Base-by-base conservation (phyloP, 2,329 filamentous ascomycete genomes). In the Hypoxylon sp. region DNA sequence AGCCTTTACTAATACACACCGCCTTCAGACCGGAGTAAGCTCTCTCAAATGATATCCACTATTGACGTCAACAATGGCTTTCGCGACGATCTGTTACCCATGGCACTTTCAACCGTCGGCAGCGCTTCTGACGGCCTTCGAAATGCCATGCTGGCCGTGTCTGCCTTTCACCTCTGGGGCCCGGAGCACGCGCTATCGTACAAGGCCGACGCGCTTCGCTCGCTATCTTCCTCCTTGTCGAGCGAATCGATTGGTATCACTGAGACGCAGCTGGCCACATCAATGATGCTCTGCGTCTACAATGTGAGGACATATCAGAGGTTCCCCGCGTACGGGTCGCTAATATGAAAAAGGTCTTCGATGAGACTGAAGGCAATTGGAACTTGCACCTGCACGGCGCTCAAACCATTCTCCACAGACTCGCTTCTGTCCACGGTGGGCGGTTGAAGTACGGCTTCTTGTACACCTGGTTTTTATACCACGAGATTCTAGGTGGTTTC, bases 221-320 rank as follows among this genome's bases (percentile, higher is more conserved):
- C 76, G 8, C 68, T 84, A 16, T 79, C 74, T 18, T 76, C 76
- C 7, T 80, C 80, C 3, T 70, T 84, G 28, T 69, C 71, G 12
- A 69, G 65, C 20, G 74, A 75, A 45, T 72, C 72, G 3, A 64
- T 69, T 11, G 70, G 64, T n/a, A 74, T 71, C 14, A 78, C 75
- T 5, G 76, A 80, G 51, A 76, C 76, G 6, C 81, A 82, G 61
- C 75, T 83, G 52, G 80, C 82, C 12, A 78, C 81, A 11, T 82
- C 80, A 6, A 82, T 84, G 82, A 83, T 84, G 81, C 76, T 84
- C 5, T 83, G 81, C 54, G 81, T 84, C 14, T 83, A 83, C 61
- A 82, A 81, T 70, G 81, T 83, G 65, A 71, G 79, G 65, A 5
- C 14, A 32, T 26, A n/a, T 26, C 45, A 18, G 3, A 28, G 1